Evolutionary conservation across 2,329 filamentous ascomycete genomes (phyloP).

Genomic region (Aspergillus fumigatus): DNA sequence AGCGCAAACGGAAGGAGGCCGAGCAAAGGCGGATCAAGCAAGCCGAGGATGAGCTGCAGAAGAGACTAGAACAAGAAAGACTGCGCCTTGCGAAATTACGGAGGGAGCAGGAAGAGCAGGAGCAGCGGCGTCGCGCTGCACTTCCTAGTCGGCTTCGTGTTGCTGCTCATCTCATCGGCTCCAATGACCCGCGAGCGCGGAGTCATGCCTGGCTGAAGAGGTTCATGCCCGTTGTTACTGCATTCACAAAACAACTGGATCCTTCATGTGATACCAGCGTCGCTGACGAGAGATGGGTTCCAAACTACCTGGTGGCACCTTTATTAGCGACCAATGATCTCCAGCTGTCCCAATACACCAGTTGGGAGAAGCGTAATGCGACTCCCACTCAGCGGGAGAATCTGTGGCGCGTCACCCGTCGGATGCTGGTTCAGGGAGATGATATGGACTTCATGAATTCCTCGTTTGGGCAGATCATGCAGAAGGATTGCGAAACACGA

Average conservation of each 20-base stretch:
- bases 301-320: constrained; percentile 47
- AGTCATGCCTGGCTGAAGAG: constrained; percentile 41
- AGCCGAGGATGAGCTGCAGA: constrained; percentile 45
- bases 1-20: constrained; percentile 39
- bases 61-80: constrained; percentile 40
- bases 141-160: constrained; percentile 43
- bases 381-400: constrained; percentile 42
- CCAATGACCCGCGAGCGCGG: constrained; percentile 39
- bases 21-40: constrained; percentile 41
- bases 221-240: constrained; percentile 45
- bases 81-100: constrained; percentile 40
- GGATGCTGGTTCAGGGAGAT: constrained; percentile 42
- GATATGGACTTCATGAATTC: constrained; percentile 34
- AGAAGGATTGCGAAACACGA: constrained; percentile 40
- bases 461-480: constrained; percentile 36
- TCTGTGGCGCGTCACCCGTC: constrained; percentile 45
- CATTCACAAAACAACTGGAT: constrained; percentile 41
- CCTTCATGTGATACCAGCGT: constrained; percentile 31
- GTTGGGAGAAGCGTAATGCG: constrained; percentile 43
- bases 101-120: constrained; percentile 43
- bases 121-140: constrained; percentile 43
- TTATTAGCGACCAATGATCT: constrained; percentile 47
- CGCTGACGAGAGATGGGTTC: constrained; percentile 45
- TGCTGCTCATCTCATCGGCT: constrained; percentile 43
- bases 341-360: constrained; percentile 45